These are phyloP conservation scores for Phaeosphaeriaceae sp. DNA, from an alignment of 2,329 filamentous ascomycete genomes.

Conservation along the genomic window DNA sequence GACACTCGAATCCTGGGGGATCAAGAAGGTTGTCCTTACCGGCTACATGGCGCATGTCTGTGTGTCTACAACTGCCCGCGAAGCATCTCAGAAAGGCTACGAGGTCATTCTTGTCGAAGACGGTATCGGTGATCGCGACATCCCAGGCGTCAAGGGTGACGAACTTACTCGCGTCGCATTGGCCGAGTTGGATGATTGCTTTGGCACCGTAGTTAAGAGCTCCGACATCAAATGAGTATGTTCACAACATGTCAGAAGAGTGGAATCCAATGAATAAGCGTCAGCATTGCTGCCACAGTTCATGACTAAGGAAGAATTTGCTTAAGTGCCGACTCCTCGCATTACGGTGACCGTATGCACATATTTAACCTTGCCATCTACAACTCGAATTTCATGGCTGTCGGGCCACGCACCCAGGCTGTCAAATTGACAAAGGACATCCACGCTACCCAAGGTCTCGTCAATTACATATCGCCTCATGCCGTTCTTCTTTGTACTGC, in stretches of 20 bases:
- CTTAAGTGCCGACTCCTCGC: conserved; percentile 13
- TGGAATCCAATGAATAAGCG: not conserved
- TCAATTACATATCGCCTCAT: conserved; percentile 42
- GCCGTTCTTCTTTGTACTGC: conserved; percentile 35
- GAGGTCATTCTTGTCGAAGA: conserved; percentile 70
- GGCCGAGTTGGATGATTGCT: conserved; percentile 68
- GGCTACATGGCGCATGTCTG: conserved; percentile 74
- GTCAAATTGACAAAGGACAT: conserved; percentile 41
- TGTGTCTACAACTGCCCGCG: conserved; percentile 68
- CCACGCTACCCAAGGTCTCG: conserved; percentile 34
- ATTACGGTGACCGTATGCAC: conserved; percentile 41
- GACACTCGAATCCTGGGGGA: conserved; percentile 59
- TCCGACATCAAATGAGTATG: conserved; percentile 52
- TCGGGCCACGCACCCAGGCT: conserved; percentile 37
- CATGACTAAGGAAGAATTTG: not conserved
- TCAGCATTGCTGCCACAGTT: not conserved
- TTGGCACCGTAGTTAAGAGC: conserved; percentile 67
- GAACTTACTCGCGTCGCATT: conserved; percentile 60
- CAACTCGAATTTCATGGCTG: conserved; percentile 39
- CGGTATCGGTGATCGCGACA: conserved; percentile 71
- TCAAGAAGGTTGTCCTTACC: conserved; percentile 68
- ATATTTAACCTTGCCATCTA: conserved; percentile 40
- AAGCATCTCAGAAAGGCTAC: conserved; percentile 67
- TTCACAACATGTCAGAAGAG: not conserved
- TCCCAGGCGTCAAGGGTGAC: conserved; percentile 66